Percentiles rank a stretch among this genome's conserved stretches.
These are phyloP conservation scores for Coffea canephora DNA, from an alignment of 257 asterid species.

Conservation along the genomic window DNA sequence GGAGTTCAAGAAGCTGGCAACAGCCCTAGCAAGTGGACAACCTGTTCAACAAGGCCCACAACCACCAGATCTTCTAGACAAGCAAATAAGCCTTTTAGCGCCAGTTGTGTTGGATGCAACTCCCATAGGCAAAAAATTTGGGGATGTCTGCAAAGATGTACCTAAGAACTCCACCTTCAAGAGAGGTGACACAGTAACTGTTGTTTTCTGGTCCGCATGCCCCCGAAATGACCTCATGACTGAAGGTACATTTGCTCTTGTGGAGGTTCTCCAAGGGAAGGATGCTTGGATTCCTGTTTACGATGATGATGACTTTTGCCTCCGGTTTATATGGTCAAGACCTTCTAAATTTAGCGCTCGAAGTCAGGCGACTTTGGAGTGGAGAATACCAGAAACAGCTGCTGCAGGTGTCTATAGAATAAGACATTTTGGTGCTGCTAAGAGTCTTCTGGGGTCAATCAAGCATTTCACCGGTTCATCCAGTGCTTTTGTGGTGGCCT, in stretches of 20 bases:
- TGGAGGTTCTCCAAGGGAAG: conserved; percentile 66
- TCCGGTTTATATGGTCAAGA: conserved; percentile 86
- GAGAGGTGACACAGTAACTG: conserved; percentile 67
- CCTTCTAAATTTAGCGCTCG: conserved; percentile 73
- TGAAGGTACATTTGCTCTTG: conserved; percentile 93
- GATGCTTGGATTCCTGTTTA: conserved; percentile 78
- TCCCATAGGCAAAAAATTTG: conserved; percentile 62
- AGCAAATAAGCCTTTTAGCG: conserved; percentile 70
- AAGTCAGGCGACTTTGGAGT: conserved; percentile 70
- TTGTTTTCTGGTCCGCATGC: conserved; percentile 82
- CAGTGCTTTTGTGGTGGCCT: conserved; percentile 81
- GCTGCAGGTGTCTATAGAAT: conserved; percentile 80
- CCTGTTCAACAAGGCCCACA: conserved; percentile 66
- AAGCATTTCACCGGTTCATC: conserved; percentile 87
- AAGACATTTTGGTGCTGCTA: conserved; percentile 90
- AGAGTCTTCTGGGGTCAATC: conserved; percentile 59
- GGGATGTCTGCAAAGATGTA: conserved; percentile 63
- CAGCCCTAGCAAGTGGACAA: conserved; percentile 50
- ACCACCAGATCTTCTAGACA: conserved; percentile 74
- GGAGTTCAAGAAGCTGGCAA: conserved; percentile 70
- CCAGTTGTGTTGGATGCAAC: conserved; percentile 77
- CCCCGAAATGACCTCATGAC: conserved; percentile 97
- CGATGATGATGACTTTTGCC: conserved; percentile 87
- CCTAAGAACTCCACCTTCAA: conserved; percentile 67
- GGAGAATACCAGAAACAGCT: conserved; percentile 74